Percentiles rank a stretch among this genome's conserved stretches.
Conservation (phyloP, 1,284 basidiomycete species). For the Ustilago vetiveriae region DNA sequence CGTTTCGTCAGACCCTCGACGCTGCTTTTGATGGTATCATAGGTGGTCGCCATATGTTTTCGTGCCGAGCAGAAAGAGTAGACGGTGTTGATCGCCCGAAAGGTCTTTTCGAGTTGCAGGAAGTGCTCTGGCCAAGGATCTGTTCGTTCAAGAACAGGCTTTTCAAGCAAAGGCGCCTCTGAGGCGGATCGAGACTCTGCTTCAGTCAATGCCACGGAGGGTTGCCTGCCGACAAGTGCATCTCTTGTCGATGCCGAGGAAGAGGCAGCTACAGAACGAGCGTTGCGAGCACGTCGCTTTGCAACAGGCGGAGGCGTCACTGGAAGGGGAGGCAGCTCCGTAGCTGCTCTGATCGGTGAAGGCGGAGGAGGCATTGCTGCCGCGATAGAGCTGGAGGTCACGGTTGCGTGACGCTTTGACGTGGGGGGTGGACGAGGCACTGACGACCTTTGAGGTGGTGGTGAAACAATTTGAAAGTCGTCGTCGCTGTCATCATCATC, state of each 20-base stretch:
- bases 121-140: constrained; percentile 68
- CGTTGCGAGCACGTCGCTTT: constrained; percentile 23
- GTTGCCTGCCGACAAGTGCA: constrained; percentile 24
- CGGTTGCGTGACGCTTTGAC: neutral
- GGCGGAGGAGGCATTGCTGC: neutral
- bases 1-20: constrained; percentile 81
- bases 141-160: constrained; percentile 31
- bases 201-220: constrained; percentile 29
- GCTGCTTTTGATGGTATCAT: constrained; percentile 78
- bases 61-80: constrained; percentile 85
- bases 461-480: constrained; percentile 30
- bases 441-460: constrained; percentile 1
- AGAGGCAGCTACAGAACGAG: constrained; percentile 20
- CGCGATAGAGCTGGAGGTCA: neutral
- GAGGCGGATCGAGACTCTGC: constrained; percentile 13
- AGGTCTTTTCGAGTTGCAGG: constrained; percentile 67
- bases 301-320: constrained; percentile 15
- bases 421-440: neutral
- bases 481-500: constrained; percentile 33
- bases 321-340: neutral
- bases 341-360: constrained; percentile 12
- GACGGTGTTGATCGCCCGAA: constrained; percentile 86
- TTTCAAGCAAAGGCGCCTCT: constrained; percentile 14
- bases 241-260: constrained; percentile 10
- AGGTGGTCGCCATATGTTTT: constrained; percentile 83